A percentile compares a stretch with the other conserved stretches of the same genome.
These are phyloP conservation scores for Neodidymelliopsis sp. DNA, from an alignment of 2,329 filamentous ascomycete species.

Conservation along the genomic window DNA sequence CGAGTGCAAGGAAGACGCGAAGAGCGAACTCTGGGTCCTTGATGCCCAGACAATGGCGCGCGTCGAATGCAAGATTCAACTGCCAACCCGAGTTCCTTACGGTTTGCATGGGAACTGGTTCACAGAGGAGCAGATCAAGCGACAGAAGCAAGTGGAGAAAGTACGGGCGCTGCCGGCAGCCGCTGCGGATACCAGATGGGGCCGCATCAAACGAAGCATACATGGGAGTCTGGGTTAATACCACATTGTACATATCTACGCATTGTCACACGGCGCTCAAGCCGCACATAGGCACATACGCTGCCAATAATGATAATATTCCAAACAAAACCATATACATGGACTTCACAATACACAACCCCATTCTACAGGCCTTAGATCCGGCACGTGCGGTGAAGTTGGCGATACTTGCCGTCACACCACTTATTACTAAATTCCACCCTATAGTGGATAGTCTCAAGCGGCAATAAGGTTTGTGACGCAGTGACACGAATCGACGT, in stretches of 20 bases:
- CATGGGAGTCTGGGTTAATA: slow-evolving; percentile 22
- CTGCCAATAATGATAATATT: slow-evolving; percentile 10
- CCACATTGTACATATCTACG: background rate
- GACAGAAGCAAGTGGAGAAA: slow-evolving; percentile 37
- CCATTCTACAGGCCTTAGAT: too few species aligned
- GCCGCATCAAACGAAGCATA: slow-evolving; percentile 20
- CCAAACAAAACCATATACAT: too few species aligned
- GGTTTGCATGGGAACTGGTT: slow-evolving; percentile 62
- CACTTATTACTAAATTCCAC: too few species aligned
- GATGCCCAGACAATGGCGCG: slow-evolving; percentile 69
- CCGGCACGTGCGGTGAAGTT: too few species aligned
- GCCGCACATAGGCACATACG: background rate
- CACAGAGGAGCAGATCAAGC: slow-evolving; percentile 42
- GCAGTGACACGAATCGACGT: slow-evolving; percentile 1
- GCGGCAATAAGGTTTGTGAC: slow-evolving; percentile 8
- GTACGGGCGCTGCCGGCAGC: slow-evolving; percentile 29
- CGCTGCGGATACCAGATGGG: slow-evolving; percentile 14
- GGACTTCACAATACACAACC: background rate
- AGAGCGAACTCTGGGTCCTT: slow-evolving; percentile 73
- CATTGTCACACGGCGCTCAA: background rate
- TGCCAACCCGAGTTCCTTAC: slow-evolving; percentile 74
- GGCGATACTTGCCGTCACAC: background rate
- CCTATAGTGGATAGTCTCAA: too few species aligned
- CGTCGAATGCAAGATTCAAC: slow-evolving; percentile 63
- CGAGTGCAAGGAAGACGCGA: slow-evolving; percentile 50